Evolutionary conservation across 2,329 filamentous ascomycete species (phyloP), one percentile per base, ranked within the genome.

Genomic region (Hypoxylon sp.): DNA sequence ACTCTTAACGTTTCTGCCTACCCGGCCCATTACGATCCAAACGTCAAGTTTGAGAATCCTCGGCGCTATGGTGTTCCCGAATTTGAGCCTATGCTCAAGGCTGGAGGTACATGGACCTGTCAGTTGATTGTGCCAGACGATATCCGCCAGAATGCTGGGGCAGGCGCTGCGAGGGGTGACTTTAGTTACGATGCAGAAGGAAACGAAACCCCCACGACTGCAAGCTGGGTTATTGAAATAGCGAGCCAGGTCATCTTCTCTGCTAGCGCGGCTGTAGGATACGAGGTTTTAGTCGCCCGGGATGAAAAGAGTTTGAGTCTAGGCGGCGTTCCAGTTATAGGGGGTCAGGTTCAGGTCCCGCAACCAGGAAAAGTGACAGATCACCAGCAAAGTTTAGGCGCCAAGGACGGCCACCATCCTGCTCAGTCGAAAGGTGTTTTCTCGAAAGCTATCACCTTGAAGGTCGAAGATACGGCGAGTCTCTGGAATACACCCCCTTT

Each of bases 31-130:
- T 97, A 94, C 75, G 82, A 92, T 64, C 91, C 93, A 2, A 91
- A 96, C 72, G 77, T 80, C 60, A 91, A 90, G 68, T 86, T 89
- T 62, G 82, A 86, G 50, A 79, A 87, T 41, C 81, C 87, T 1
- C 81, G 85, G 42, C 78, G 79, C 42, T 86, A 91, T 74, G 90
- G 90, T 35, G 81, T 88, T 1, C 94, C 94, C 11, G 89, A 96
- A 64, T 99, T 94, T 66, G 94, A 99, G 73, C 93, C 94, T 35
- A 93, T 96, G 77, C 81, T 99, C 67, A 97, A 97, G 77, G 92
- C 94, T 6, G 94, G 92, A 20, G 92, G 91, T 5, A 85, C 81
- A 34, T 99, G 92, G 89, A 83, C 86, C 63, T 89, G 90, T 50
- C 84, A 86, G 66, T 80, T 99, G 58, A 78, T 84, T 4, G 86